Conservation (phyloP, 2,329 filamentous ascomycete species). For the Paraphoma chrysanthemicola region DNA sequence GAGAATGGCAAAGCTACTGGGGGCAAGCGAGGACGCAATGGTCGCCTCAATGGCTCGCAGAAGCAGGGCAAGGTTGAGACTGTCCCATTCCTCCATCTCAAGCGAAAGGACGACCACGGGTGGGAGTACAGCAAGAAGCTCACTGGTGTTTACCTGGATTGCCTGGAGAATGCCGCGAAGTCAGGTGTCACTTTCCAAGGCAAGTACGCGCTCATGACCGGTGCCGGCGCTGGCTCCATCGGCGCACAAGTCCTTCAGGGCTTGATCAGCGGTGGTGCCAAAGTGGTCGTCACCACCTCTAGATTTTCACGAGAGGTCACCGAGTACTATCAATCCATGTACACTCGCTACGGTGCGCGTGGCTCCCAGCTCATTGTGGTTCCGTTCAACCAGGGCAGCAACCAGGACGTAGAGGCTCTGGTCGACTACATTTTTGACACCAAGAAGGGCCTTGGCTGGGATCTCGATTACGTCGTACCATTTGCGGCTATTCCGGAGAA, state of each 20-base stretch:
- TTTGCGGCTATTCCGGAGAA: conserved; percentile 98
- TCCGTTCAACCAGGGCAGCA: conserved; percentile 98
- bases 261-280: conserved; percentile 93
- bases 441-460: conserved; percentile 97
- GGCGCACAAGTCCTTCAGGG: conserved; percentile 96
- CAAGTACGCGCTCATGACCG: conserved; percentile 98
- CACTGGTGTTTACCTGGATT: conserved; percentile 90
- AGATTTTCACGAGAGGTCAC: conserved; percentile 97
- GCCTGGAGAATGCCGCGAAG: conserved; percentile 85
- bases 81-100: conserved; percentile 95
- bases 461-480: conserved; percentile 93
- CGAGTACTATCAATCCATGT: conserved; percentile 99
- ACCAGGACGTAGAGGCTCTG: conserved; percentile 94
- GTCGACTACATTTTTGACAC: conserved; percentile 95
- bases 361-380: conserved; percentile 97
- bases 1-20: conserved; percentile 73
- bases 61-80: conserved; percentile 93
- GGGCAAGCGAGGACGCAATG: conserved; percentile 64
- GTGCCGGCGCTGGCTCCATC: conserved; percentile 96
- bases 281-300: conserved; percentile 95
- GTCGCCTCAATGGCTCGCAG: conserved; percentile 59
- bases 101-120: conserved; percentile 89
- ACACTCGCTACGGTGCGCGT: conserved; percentile 88
- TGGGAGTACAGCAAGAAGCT: conserved; percentile 99
- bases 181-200: conserved; percentile 89